These are phyloP conservation scores for Phaseolus lunatus DNA, from an alignment of 306 rosid genomes.

Conservation along the genomic window DNA sequence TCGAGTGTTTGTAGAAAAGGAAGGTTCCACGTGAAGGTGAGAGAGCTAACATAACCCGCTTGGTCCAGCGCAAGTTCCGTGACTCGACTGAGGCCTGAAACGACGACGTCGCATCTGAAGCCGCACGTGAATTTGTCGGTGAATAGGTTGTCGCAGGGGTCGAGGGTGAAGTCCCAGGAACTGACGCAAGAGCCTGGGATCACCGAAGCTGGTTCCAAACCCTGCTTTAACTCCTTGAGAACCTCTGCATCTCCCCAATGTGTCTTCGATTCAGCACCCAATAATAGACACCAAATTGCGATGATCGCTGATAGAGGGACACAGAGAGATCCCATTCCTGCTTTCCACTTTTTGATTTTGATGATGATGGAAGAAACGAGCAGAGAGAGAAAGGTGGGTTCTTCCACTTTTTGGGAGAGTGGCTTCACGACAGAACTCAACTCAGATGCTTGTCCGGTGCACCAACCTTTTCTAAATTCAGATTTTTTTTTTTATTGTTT, in stretches of 20 bases:
- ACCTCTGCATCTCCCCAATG: conserved; percentile 63
- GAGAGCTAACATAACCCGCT: conserved; percentile 73
- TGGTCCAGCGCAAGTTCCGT: conserved; percentile 90
- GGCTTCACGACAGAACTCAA: conserved; percentile 52
- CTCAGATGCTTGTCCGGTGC: conserved; percentile 35
- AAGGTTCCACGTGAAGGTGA: conserved; percentile 60
- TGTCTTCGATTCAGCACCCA: conserved; percentile 55
- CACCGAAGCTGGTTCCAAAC: conserved; percentile 55
- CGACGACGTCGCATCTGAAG: conserved; percentile 69
- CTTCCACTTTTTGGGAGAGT: conserved; percentile 26
- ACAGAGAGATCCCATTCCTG: conserved; percentile 48
- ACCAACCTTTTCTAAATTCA: not conserved
- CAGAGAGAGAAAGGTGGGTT: not conserved
- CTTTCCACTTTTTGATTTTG: not conserved
- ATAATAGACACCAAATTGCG: not conserved
- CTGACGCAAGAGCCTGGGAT: conserved; percentile 68
- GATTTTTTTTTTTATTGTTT: not conserved
- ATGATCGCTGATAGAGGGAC: conserved; percentile 33
- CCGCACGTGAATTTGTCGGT: conserved; percentile 78
- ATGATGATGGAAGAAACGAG: conserved; percentile 5
- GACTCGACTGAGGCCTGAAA: conserved; percentile 61
- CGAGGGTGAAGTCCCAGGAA: conserved; percentile 78
- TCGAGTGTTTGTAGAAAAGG: conserved; percentile 77
- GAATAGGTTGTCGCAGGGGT: conserved; percentile 85
- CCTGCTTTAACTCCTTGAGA: conserved; percentile 61